phyloP scores from a whole-genome alignment of 768 basidiomycete species.

The Gloeophyllum trabeum region DNA sequence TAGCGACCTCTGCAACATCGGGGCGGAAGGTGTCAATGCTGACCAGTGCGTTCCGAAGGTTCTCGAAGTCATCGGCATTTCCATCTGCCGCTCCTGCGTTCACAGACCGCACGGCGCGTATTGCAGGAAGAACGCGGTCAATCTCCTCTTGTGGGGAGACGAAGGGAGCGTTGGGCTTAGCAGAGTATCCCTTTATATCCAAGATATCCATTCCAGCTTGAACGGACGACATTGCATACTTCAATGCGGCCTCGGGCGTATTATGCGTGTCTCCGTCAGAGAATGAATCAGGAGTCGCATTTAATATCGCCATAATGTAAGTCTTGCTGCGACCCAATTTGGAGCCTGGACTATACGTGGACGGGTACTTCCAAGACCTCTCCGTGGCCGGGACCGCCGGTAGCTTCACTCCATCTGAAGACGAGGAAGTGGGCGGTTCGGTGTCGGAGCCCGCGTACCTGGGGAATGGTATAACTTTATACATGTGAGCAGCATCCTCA shows the following conservation, averaged over 20 bases:
- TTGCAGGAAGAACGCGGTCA: conserved; percentile 58
- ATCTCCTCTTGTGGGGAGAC: conserved; percentile 64
- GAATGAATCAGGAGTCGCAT: conserved; percentile 92
- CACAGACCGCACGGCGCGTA: conserved; percentile 39
- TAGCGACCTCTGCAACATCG: conserved; percentile 61
- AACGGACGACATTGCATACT: conserved; percentile 37
- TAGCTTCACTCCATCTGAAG: conserved; percentile 8
- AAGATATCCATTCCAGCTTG: conserved; percentile 60
- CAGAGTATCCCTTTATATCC: conserved; percentile 95
- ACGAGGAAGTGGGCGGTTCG: conserved; percentile 8
- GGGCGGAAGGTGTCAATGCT: conserved; percentile 88
- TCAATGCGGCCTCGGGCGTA: conserved; percentile 39
- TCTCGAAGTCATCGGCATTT: no score
- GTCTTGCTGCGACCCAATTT: conserved; percentile 26
- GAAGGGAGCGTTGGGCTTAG: conserved; percentile 66
- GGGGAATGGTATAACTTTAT: conserved; percentile 70
- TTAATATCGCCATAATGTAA: conserved; percentile 85
- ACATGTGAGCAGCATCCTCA: conserved; percentile 35
- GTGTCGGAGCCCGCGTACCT: conserved; percentile 26
- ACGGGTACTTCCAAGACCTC: conserved; percentile 37
- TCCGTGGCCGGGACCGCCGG: conserved; percentile 32
- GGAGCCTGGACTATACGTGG: conserved; percentile 5
- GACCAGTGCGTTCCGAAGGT: no score
- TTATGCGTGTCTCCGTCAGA: conserved; percentile 70
- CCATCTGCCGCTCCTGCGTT: no score